Conservation (phyloP, 352 stramenopile species). For the Phytopythium helicoides region DNA sequence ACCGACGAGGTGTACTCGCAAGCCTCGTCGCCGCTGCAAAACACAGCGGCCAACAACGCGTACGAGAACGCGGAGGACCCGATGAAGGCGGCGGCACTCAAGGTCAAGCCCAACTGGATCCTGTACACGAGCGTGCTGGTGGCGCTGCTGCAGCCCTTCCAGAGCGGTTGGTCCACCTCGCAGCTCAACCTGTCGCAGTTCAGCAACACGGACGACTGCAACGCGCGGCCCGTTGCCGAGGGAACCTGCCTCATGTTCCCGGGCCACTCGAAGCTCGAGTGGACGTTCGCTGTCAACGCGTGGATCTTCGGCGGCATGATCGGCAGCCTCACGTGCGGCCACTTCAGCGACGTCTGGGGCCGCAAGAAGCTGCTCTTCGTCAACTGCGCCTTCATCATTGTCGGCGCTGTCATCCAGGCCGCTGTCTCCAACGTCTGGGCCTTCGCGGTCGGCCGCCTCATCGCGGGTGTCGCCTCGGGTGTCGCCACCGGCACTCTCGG, state of each 20-base stretch:
- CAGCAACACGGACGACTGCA: constrained; percentile 34
- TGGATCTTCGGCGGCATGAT: constrained; percentile 62
- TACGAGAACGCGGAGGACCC: no score
- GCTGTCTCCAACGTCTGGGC: constrained; percentile 20
- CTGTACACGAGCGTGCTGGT: constrained; percentile 42
- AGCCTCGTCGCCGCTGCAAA: no score
- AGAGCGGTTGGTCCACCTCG: no score
- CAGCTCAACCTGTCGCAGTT: constrained; percentile 54
- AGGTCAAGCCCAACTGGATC: constrained; percentile 22
- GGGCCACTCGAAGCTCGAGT: no score
- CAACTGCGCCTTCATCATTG: constrained; percentile 35
- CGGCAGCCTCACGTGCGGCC: constrained; percentile 34
- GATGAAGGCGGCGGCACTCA: no score
- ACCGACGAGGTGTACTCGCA: no score
- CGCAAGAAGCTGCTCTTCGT: constrained; percentile 26
- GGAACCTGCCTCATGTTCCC: no score
- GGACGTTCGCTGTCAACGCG: constrained; percentile 41
- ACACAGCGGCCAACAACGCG: no score
- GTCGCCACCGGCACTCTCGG: constrained; percentile 26
- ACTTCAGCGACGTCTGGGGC: constrained; percentile 26
- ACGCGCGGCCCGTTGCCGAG: constrained; percentile 28
- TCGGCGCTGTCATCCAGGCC: constrained; percentile 25
- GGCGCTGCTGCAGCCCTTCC: constrained; percentile 38
- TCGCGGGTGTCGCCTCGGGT: constrained; percentile 36
- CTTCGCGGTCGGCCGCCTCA: constrained; percentile 30